phyloP scores from a whole-genome alignment of 768 basidiomycete species.

The Psilocybe tampanensis region DNA sequence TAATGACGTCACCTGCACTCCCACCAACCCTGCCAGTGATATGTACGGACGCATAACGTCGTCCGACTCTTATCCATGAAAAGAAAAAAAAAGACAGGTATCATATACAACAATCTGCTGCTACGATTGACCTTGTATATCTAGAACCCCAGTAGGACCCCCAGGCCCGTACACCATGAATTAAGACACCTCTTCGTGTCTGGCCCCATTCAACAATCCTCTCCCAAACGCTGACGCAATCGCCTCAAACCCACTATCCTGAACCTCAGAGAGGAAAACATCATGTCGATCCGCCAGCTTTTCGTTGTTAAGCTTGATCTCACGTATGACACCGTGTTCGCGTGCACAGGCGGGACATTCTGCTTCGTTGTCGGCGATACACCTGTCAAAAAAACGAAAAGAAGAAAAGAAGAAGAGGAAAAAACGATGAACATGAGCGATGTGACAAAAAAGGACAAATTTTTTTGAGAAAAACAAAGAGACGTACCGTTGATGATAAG shows the following conservation, averaged over 20 bases:
- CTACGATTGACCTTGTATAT: too few species aligned
- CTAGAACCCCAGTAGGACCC: too few species aligned
- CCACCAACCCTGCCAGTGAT: too few species aligned
- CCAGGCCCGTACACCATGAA: too few species aligned
- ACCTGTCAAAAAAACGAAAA: slow-evolving; percentile 58
- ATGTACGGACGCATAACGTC: too few species aligned
- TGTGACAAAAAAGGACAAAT: too few species aligned
- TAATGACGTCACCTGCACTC: too few species aligned
- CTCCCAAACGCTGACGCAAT: slow-evolving; percentile 74
- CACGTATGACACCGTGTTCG: slow-evolving; percentile 86
- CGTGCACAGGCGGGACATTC: slow-evolving; percentile 90
- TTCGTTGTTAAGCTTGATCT: slow-evolving; percentile 87
- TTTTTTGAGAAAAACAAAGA: not conserved
- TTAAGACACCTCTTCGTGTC: slow-evolving; percentile 31
- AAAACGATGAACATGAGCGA: too few species aligned
- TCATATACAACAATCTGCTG: too few species aligned
- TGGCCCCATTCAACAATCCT: slow-evolving; percentile 56
- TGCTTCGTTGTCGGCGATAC: slow-evolving; percentile 84
- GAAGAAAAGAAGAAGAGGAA: not conserved
- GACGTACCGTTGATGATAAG: slow-evolving; percentile 88
- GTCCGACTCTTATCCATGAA: too few species aligned
- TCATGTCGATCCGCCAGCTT: slow-evolving; percentile 82
- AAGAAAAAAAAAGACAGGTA: too few species aligned
- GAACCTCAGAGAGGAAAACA: slow-evolving; percentile 74
- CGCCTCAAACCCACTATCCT: slow-evolving; percentile 71